A percentile compares a stretch with the other conserved stretches of the same genome.
Evolutionary conservation across 202 grass and related monocot species (phyloP).

Genomic region (Brachypodium distachyon): DNA sequence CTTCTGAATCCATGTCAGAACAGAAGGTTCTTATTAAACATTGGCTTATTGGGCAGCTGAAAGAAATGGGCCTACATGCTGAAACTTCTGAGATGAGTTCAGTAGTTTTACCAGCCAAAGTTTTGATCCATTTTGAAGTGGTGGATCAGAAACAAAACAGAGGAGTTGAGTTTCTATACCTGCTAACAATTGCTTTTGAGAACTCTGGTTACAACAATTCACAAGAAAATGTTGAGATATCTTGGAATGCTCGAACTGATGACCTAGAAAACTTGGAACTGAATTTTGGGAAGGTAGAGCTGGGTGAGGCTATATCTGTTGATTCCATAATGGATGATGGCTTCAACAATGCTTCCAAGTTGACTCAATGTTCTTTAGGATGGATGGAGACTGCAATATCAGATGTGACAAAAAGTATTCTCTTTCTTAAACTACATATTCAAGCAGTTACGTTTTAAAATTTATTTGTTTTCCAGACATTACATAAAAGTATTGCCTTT

Average conservation of each 20-base stretch:
- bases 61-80: slow-evolving; percentile 44
- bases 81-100: slow-evolving; percentile 27
- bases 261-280: slow-evolving; percentile 48
- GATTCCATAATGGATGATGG: slow-evolving; percentile 33
- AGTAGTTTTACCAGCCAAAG: slow-evolving; percentile 58
- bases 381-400: slow-evolving; percentile 85
- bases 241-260: slow-evolving; percentile 22
- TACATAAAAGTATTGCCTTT: neutral
- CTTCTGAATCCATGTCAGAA: slow-evolving; percentile 38
- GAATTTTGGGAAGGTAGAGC: slow-evolving; percentile 52
- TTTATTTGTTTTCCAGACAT: neutral
- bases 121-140: slow-evolving; percentile 82
- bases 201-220: slow-evolving; percentile 29
- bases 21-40: slow-evolving; percentile 63
- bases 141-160: slow-evolving; percentile 39
- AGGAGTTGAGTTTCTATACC: slow-evolving; percentile 52
- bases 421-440: neutral
- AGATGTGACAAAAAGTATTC: slow-evolving; percentile 68
- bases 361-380: slow-evolving; percentile 62
- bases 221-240: slow-evolving; percentile 52
- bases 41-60: slow-evolving; percentile 70
- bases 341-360: slow-evolving; percentile 37
- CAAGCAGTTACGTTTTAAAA: neutral
- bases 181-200: slow-evolving; percentile 56
- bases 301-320: slow-evolving; percentile 66